Percentiles rank a stretch among this genome's conserved stretches.
Evolutionary conservation across 352 stramenopile genomes (phyloP).

Genomic region (Pythium pectinolyticum): DNA sequence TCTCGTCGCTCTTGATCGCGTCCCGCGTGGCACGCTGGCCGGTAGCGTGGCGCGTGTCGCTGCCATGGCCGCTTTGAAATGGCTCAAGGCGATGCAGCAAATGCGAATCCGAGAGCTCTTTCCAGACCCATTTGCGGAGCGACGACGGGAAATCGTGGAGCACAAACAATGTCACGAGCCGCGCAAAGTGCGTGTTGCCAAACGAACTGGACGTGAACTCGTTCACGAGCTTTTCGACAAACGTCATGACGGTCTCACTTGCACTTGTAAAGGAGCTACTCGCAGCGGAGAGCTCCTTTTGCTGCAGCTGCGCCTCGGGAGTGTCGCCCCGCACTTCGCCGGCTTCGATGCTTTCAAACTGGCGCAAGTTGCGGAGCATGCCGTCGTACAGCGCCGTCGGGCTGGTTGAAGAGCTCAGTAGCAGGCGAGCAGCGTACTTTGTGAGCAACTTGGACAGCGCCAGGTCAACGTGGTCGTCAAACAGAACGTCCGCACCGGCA

Average conservation of each 20-base stretch:
- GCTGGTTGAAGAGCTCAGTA: constrained; percentile 5
- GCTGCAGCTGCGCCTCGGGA: no score
- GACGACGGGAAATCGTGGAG: constrained; percentile 51
- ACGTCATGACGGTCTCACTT: constrained; percentile 58
- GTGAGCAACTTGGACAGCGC: constrained; percentile 49
- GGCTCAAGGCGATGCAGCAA: constrained; percentile 51
- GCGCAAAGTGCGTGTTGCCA: constrained; percentile 62
- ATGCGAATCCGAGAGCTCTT: constrained; percentile 55
- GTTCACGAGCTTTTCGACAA: constrained; percentile 61
- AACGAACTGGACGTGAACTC: constrained; percentile 75
- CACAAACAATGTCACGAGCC: constrained; percentile 63
- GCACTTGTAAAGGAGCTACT: constrained; percentile 44
- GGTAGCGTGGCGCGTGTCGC: constrained; percentile 26
- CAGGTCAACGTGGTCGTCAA: constrained; percentile 61
- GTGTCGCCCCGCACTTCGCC: constrained; percentile 12
- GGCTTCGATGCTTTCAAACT: constrained; percentile 42
- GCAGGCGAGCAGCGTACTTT: constrained; percentile 38
- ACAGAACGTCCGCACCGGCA: constrained; percentile 65
- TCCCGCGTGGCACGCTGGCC: constrained; percentile 38
- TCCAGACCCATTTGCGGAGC: constrained; percentile 71
- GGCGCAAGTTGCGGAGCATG: constrained; percentile 50
- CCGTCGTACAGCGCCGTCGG: constrained; percentile 41
- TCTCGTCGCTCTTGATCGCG: constrained; percentile 36
- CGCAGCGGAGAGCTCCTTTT: constrained; percentile 9
- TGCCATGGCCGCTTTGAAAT: constrained; percentile 25